Percentiles rank a stretch among this genome's conserved stretches.
phyloP scores from a whole-genome alignment of 2,329 filamentous ascomycete genomes.

The Hypoxylon rubiginosum region DNA sequence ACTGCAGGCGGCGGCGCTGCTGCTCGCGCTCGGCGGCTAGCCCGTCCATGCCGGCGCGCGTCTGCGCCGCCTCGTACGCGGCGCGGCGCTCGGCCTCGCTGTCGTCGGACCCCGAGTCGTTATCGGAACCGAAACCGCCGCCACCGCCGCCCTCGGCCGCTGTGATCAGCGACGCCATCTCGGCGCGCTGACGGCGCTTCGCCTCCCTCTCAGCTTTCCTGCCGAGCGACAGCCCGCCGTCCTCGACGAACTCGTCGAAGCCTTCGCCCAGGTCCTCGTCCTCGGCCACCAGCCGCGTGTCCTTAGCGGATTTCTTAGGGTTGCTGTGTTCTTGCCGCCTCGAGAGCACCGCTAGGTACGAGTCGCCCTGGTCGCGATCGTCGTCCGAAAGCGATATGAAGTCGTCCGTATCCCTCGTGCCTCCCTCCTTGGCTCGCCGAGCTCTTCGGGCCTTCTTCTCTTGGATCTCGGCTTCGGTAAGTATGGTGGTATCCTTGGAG shows the following conservation, averaged over 20 bases:
- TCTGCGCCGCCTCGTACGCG: constrained; percentile 90
- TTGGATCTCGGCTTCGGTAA: constrained; percentile 85
- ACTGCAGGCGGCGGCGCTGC: constrained; percentile 54
- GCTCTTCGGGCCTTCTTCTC: constrained; percentile 92
- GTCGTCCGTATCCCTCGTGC: constrained; percentile 59
- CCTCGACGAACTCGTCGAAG: constrained; percentile 91
- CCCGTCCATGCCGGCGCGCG: constrained; percentile 86
- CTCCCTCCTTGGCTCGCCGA: constrained; percentile 73
- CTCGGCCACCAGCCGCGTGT: constrained; percentile 82
- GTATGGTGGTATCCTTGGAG: constrained; percentile 66
- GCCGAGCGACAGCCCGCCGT: constrained; percentile 83
- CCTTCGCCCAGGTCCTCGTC: constrained; percentile 95
- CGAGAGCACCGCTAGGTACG: constrained; percentile 50
- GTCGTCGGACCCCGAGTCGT: constrained; percentile 73
- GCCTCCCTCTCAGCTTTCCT: constrained; percentile 82
- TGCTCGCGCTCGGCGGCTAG: constrained; percentile 63
- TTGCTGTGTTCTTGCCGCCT: constrained; percentile 55
- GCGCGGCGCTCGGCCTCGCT: constrained; percentile 78
- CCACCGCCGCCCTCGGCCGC: constrained; percentile 75
- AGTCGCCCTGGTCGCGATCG: constrained; percentile 54
- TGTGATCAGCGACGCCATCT: constrained; percentile 87
- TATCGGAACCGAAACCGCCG: too few species aligned
- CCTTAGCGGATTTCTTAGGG: constrained; percentile 62
- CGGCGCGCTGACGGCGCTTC: constrained; percentile 73
- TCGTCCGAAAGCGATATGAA: constrained; percentile 73